These are phyloP conservation scores for Cantharellus cinnabarinus DNA, from an alignment of 768 basidiomycete genomes.

Conservation along the genomic window DNA sequence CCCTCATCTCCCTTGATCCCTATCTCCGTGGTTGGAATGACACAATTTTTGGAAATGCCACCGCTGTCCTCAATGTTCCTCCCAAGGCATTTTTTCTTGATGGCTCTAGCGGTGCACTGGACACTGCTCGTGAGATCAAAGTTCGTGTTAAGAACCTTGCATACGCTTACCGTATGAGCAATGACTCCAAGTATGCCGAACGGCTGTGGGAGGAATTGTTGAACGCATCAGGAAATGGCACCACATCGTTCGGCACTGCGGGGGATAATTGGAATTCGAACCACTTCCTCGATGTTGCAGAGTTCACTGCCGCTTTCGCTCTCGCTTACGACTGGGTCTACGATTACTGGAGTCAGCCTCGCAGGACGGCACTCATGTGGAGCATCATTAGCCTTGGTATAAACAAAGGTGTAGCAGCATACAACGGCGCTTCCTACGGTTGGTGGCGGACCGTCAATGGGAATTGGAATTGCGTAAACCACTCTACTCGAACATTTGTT, in stretches of 20 bases:
- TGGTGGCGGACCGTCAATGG: slow-evolving; percentile 72
- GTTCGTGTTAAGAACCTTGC: slow-evolving; percentile 79
- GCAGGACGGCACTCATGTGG: slow-evolving; percentile 44
- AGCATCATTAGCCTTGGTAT: slow-evolving; percentile 69
- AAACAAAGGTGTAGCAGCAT: slow-evolving; percentile 36
- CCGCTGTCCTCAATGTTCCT: slow-evolving; percentile 39
- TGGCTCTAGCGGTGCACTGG: slow-evolving; percentile 77
- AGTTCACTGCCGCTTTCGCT: slow-evolving; percentile 71
- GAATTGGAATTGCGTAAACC: slow-evolving; percentile 79
- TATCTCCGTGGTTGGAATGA: slow-evolving; percentile 81
- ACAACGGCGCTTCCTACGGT: slow-evolving; percentile 25
- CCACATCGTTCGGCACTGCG: slow-evolving; percentile 41
- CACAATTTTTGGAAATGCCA: slow-evolving; percentile 78
- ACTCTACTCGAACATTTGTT: not conserved
- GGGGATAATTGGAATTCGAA: slow-evolving; percentile 59
- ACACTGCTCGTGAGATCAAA: slow-evolving; percentile 77
- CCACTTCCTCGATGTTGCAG: slow-evolving; percentile 90
- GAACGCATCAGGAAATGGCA: slow-evolving; percentile 60
- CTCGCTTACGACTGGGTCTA: slow-evolving; percentile 96
- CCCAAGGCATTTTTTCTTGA: slow-evolving; percentile 58
- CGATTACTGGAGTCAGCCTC: slow-evolving; percentile 55
- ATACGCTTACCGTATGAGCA: slow-evolving; percentile 79
- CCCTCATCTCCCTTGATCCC: slow-evolving; percentile 58
- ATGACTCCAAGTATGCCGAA: slow-evolving; percentile 81
- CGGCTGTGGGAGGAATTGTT: slow-evolving; percentile 64